phyloP scores from a whole-genome alignment of 2,329 filamentous ascomycete genomes.

The Fusarium nodosum region DNA sequence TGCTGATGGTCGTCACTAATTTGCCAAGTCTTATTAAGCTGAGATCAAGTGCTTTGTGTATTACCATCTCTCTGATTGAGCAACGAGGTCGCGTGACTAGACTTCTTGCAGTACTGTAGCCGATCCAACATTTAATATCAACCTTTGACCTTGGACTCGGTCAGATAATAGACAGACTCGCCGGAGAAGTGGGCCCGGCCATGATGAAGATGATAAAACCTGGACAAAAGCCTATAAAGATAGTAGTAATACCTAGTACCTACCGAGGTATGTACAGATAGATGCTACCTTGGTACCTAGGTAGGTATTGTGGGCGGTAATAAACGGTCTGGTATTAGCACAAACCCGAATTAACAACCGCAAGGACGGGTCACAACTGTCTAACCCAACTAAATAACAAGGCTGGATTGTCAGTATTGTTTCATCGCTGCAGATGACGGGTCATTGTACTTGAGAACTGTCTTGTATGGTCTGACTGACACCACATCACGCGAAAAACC shows the following conservation, averaged over 20 bases:
- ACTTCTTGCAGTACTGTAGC: not conserved
- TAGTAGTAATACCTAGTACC: too few species aligned
- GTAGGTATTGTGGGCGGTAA: slow-evolving; percentile 11
- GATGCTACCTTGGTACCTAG: too few species aligned
- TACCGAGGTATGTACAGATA: not conserved
- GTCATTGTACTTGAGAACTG: slow-evolving; percentile 1
- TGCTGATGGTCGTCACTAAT: not conserved
- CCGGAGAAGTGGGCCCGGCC: slow-evolving; percentile 35
- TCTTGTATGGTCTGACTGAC: not conserved
- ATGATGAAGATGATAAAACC: not conserved
- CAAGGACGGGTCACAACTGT: not conserved
- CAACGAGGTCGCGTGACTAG: not conserved
- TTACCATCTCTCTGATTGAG: not conserved
- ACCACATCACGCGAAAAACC: slow-evolving; percentile 17
- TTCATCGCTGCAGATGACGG: slow-evolving; percentile 14
- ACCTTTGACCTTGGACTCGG: not conserved
- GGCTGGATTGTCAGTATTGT: slow-evolving; percentile 17
- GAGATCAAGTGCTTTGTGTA: not conserved
- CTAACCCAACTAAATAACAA: not conserved
- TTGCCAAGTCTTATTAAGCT: not conserved
- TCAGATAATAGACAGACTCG: not conserved
- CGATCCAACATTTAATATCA: not conserved
- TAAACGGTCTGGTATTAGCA: slow-evolving; percentile 4
- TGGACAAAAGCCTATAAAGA: not conserved
- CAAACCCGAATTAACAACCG: slow-evolving; percentile 11